Percentiles rank a stretch among this genome's conserved stretches.
Conservation (phyloP, 2,329 filamentous ascomycete genomes). For the Polytolypa hystricis region DNA sequence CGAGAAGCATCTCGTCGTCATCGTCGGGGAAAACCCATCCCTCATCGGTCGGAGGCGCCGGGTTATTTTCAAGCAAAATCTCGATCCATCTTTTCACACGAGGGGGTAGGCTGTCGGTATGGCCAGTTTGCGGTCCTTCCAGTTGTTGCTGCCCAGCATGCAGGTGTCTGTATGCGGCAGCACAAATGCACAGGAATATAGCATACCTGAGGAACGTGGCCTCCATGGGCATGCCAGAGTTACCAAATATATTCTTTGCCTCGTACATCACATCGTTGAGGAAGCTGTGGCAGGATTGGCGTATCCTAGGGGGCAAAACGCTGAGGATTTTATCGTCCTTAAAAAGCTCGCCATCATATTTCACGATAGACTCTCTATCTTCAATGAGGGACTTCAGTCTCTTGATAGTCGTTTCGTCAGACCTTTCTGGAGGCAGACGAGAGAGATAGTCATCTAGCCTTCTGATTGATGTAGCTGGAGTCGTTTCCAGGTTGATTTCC, state of each 20-base stretch:
- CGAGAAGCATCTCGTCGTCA: constrained; percentile 17
- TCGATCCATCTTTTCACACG: constrained; percentile 27
- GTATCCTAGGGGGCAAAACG: constrained; percentile 20
- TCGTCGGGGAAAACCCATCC: constrained; percentile 22
- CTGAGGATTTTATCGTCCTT: constrained; percentile 20
- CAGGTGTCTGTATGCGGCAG: constrained; percentile 16
- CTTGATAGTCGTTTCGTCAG: constrained; percentile 14
- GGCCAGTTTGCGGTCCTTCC: constrained; percentile 2
- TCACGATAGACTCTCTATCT: constrained; percentile 23
- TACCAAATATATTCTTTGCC: constrained; percentile 13
- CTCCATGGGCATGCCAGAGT: constrained; percentile 6
- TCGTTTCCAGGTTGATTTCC: not conserved
- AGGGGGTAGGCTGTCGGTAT: constrained; percentile 17
- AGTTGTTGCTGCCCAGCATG: not conserved
- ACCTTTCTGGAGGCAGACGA: constrained; percentile 20
- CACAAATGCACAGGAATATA: constrained; percentile 25
- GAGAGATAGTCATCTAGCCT: constrained; percentile 22
- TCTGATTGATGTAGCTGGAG: no score
- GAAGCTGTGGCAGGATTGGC: constrained; percentile 15
- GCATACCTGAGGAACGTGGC: constrained; percentile 19
- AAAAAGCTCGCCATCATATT: constrained; percentile 28
- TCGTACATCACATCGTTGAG: constrained; percentile 16
- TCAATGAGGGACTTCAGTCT: constrained; percentile 20
- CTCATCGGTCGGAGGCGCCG: constrained; percentile 20
- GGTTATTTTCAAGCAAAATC: constrained; percentile 26